A percentile compares a stretch with the other conserved stretches of the same genome.
phyloP scores from a whole-genome alignment of 176 grass and related monocot genomes.

The Eragrostis curvula region DNA sequence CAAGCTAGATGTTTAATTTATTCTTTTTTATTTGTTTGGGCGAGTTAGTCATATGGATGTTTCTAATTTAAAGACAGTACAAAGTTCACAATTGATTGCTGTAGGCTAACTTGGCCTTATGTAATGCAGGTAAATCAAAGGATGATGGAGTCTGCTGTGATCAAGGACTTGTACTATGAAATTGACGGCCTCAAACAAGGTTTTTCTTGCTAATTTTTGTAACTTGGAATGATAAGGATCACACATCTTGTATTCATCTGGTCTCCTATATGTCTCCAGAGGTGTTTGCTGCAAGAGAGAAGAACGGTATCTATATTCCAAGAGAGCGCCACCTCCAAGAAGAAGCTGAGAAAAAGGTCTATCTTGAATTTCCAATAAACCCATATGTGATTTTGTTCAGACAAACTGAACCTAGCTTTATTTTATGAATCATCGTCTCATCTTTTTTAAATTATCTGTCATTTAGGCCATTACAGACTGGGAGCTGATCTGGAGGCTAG shows the following conservation, averaged over 20 bases:
- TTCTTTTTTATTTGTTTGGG: slow-evolving; percentile 33
- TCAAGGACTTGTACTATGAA: slow-evolving; percentile 94
- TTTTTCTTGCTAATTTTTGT: slow-evolving; percentile 45
- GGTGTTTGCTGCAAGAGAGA: slow-evolving; percentile 99
- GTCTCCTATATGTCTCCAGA: slow-evolving; percentile 57
- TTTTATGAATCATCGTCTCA: slow-evolving; percentile 7
- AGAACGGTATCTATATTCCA: slow-evolving; percentile 99
- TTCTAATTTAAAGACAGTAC: slow-evolving; percentile 21
- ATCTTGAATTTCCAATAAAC: slow-evolving; percentile 16
- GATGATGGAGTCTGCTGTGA: slow-evolving; percentile 98
- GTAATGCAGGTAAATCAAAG: slow-evolving; percentile 84
- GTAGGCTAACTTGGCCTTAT: not conserved
- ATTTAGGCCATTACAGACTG: slow-evolving; percentile 87
- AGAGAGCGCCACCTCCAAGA: slow-evolving; percentile 89
- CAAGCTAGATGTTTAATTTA: slow-evolving; percentile 77
- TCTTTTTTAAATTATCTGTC: slow-evolving; percentile 36
- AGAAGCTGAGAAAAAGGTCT: slow-evolving; percentile 99
- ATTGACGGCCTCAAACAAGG: slow-evolving; percentile 99
- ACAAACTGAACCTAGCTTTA: slow-evolving; percentile 8
- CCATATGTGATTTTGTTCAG: slow-evolving; percentile 13
- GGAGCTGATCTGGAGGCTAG: slow-evolving; percentile 92
- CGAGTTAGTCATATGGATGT: slow-evolving; percentile 8
- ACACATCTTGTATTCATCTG: slow-evolving; percentile 31
- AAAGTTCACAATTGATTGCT: slow-evolving; percentile 28
- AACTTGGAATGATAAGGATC: slow-evolving; percentile 23